Evolutionary conservation across 176 grass and related monocot genomes (phyloP), one percentile per base, ranked within the genome.

Genomic region (Oryza longistaminata): DNA sequence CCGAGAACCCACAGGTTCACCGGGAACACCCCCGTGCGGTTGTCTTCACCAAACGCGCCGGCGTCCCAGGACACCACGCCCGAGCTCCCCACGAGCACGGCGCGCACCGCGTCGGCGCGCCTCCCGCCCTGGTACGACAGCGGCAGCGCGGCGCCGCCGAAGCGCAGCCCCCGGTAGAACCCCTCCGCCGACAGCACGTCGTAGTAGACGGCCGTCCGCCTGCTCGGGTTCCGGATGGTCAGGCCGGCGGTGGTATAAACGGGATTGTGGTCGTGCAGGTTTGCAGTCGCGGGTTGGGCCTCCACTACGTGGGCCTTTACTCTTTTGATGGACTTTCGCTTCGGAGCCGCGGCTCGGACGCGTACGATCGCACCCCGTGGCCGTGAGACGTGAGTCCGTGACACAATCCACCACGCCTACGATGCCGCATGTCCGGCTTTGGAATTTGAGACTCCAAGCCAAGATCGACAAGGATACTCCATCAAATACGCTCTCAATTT

Each of bases 141-240:
- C 0, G 90, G 77, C 44, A 91, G 81, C 40, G 66, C 3, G 53
- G 61, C 0, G 9, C 49, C 14, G 83, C 73, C 73, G 85, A 92
- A 86, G 64, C 16, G 70, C 74, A 53, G 31, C 60, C 12, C 82
- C 50, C 71, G 69, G 91, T 94, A 97, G 50, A 83, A 6, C 5
- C 69, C 85, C 55, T 34, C 69, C 8, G 79, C 86, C 48, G 81
- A 53, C 58, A 97, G 90, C 75, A 50, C 42, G 80, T 94, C 88
- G 70, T 97, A 97, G 85, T 94, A 91, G 82, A 94, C n/a, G 77
- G 78, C 87, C 78, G 90, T 52, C 60, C 46, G 66, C 12, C 26
- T n/a, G 85, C 90, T 94, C 9, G 88, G 84, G 88, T 93, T 97
- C 31, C 75, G 78, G 73, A 90, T 69, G 82, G 6, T 11, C 1